Percentiles rank a stretch among this genome's conserved stretches.
Conservation (phyloP, 2,329 filamentous ascomycete genomes). For the Mycosphaerella arachidis region DNA sequence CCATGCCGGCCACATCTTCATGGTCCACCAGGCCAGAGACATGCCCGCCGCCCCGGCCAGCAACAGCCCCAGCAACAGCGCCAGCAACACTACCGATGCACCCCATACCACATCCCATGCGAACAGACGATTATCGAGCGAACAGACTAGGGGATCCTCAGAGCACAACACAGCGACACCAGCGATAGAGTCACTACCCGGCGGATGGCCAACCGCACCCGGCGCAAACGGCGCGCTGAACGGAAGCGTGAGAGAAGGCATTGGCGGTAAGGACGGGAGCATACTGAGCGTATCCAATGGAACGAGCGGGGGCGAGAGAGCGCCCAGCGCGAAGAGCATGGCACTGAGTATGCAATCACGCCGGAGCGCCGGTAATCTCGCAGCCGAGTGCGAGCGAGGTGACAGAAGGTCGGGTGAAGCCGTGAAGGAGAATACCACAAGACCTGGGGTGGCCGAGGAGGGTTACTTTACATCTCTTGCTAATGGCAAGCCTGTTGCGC, state of each 20-base stretch:
- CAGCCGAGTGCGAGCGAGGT: conserved; percentile 26
- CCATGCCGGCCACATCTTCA: conserved; percentile 35
- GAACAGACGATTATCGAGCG: conserved; percentile 10
- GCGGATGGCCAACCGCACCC: conserved; percentile 28
- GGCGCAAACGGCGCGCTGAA: conserved; percentile 34
- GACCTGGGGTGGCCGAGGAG: conserved; percentile 37
- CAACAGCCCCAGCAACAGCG: conserved; percentile 28
- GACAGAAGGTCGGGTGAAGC: conserved; percentile 30
- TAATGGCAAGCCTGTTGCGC: conserved; percentile 35
- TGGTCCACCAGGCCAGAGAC: conserved; percentile 42
- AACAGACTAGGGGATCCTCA: conserved; percentile 6
- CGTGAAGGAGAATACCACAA: conserved; percentile 24
- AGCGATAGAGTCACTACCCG: conserved; percentile 22
- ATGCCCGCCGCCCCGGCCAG: conserved; percentile 45
- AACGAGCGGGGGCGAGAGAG: conserved; percentile 20
- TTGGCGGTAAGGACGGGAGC: conserved; percentile 29
- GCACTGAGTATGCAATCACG: conserved; percentile 36
- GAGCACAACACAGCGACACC: conserved; percentile 9
- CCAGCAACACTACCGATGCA: conserved; percentile 25
- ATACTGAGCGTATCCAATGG: conserved; percentile 26
- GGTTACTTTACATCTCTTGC: conserved; percentile 43
- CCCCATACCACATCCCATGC: conserved; percentile 10
- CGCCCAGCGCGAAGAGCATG: conserved; percentile 26
- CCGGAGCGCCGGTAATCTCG: conserved; percentile 24
- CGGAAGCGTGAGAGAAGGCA: conserved; percentile 38